Conservation (phyloP, 1,284 basidiomycete species). For the Marasmius fiardii region DNA sequence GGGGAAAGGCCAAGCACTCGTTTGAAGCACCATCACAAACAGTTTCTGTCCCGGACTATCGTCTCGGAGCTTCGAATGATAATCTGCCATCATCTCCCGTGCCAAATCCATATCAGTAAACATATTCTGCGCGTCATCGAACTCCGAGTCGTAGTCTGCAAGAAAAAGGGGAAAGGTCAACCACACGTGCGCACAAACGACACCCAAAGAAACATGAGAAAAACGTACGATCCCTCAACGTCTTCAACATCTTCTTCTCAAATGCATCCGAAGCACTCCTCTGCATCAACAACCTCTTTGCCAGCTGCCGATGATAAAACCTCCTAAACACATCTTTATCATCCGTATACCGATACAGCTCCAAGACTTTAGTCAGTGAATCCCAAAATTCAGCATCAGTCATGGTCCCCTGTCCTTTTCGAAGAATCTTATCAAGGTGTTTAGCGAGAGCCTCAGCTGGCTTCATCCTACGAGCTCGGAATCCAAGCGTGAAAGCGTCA, state of each 20-base stretch:
- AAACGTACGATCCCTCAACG: slow-evolving; percentile 78
- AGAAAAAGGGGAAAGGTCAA: neutral
- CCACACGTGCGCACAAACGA: too few species aligned
- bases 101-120: slow-evolving; percentile 83
- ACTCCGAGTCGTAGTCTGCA: slow-evolving; percentile 83
- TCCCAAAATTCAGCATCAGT: slow-evolving; percentile 71
- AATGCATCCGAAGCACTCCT: slow-evolving; percentile 90
- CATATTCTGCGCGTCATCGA: slow-evolving; percentile 87
- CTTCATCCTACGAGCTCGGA: slow-evolving; percentile 80
- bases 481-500: slow-evolving; percentile 79
- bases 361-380: slow-evolving; percentile 75
- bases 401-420: slow-evolving; percentile 76
- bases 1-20: slow-evolving; percentile 75
- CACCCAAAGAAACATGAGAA: neutral
- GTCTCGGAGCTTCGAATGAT: slow-evolving; percentile 35
- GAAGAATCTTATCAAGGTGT: slow-evolving; percentile 83
- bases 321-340: slow-evolving; percentile 94
- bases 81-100: slow-evolving; percentile 62
- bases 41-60: slow-evolving; percentile 34
- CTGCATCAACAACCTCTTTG: slow-evolving; percentile 84
- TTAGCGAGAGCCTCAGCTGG: slow-evolving; percentile 96
- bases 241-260: slow-evolving; percentile 86
- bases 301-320: slow-evolving; percentile 89
- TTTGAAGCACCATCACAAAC: slow-evolving; percentile 70
- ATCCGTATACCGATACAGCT: slow-evolving; percentile 84